Conservation (phyloP, 495 filamentous ascomycete species). For the Bathelium albidoporum region DNA sequence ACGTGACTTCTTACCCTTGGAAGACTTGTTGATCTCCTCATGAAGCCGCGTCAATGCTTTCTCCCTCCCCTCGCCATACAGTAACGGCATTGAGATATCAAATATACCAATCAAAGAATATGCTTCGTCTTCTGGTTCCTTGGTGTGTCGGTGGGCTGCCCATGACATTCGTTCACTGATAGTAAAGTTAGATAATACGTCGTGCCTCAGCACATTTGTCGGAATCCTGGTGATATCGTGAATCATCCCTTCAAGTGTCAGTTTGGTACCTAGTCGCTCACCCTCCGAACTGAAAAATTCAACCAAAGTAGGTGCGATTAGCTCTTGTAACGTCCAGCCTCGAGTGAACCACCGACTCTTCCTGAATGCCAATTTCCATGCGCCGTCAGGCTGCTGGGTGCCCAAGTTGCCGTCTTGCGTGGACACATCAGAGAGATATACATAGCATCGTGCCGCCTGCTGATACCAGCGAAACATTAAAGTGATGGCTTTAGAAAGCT, state of each 20-base stretch:
- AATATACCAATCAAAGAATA: constrained; percentile 28
- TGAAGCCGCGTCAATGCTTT: constrained; percentile 22
- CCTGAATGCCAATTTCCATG: background rate
- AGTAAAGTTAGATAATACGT: constrained; percentile 1
- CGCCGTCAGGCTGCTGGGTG: background rate
- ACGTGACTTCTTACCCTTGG: constrained; percentile 3
- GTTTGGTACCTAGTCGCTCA: background rate
- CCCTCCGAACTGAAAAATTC: constrained; percentile 9
- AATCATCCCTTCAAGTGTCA: background rate
- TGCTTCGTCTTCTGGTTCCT: constrained; percentile 20
- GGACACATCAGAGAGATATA: too few species aligned
- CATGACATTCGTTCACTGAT: constrained; percentile 24
- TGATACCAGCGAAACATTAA: constrained; percentile 16
- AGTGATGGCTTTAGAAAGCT: constrained; percentile 17
- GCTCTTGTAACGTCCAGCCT: too few species aligned
- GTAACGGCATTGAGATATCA: constrained; percentile 23
- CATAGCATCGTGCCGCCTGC: constrained; percentile 11
- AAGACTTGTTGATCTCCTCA: constrained; percentile 21
- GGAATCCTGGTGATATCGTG: background rate
- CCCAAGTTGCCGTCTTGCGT: background rate
- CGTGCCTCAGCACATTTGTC: background rate
- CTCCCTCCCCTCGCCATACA: constrained; percentile 22
- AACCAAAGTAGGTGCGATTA: constrained; percentile 9
- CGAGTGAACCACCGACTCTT: constrained; percentile 16
- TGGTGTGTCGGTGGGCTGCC: constrained; percentile 20